Conservation (phyloP, 441 rosid genomes). For the Eutrema salsugineum region DNA sequence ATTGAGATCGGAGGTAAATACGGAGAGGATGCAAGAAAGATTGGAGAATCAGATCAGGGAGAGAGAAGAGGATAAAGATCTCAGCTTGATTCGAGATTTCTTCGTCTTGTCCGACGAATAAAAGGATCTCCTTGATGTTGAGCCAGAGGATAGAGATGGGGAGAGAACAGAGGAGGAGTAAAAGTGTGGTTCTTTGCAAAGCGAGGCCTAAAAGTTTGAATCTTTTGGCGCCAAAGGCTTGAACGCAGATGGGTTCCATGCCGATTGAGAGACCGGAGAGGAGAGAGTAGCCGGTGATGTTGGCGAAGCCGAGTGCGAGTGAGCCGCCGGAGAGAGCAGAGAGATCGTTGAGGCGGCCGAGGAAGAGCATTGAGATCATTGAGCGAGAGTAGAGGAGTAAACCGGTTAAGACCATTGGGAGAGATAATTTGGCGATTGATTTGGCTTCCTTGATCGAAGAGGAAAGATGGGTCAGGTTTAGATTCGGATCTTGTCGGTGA, state of each 20-base stretch:
- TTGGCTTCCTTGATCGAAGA: constrained; percentile 48
- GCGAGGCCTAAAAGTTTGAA: constrained; percentile 68
- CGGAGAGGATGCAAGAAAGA: constrained; percentile 79
- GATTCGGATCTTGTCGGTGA: constrained; percentile 21
- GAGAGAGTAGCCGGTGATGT: constrained; percentile 85
- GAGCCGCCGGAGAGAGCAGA: constrained; percentile 80
- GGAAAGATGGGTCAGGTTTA: constrained; percentile 29
- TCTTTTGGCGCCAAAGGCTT: constrained; percentile 88
- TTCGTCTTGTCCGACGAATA: constrained; percentile 62
- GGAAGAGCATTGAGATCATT: constrained; percentile 91
- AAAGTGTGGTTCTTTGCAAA: constrained; percentile 63
- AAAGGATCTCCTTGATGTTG: constrained; percentile 66
- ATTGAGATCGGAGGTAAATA: constrained; percentile 76
- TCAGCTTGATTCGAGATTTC: constrained; percentile 70
- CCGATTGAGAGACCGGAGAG: constrained; percentile 88
- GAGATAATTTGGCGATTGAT: constrained; percentile 55
- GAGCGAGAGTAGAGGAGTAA: constrained; percentile 83
- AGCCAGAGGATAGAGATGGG: constrained; percentile 70
- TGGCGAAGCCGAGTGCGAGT: constrained; percentile 81
- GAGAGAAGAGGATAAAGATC: constrained; percentile 56
- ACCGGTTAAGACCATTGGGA: constrained; percentile 77
- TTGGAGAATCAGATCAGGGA: constrained; percentile 72
- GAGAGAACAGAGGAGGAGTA: constrained; percentile 61
- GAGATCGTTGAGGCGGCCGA: constrained; percentile 78
- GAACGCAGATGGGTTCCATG: constrained; percentile 96